phyloP scores from a whole-genome alignment of 2,329 filamentous ascomycete genomes.

The Ceratocystiopsis brevicomis region DNA sequence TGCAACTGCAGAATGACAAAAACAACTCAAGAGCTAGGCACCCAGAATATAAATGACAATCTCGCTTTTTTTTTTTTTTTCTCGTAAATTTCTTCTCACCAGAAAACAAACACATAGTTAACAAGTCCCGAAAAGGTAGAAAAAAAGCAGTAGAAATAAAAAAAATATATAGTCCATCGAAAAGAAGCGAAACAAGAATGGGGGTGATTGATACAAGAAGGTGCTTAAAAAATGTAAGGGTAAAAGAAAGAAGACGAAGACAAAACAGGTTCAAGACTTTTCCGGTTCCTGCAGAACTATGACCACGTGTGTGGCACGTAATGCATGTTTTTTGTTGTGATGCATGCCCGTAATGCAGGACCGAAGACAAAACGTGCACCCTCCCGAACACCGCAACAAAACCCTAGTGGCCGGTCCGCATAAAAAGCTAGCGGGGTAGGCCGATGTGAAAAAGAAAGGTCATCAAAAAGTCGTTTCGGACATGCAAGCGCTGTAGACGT shows the following conservation, averaged over 20 bases:
- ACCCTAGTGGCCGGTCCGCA: slow-evolving; percentile 11
- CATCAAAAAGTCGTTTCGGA: slow-evolving; percentile 7
- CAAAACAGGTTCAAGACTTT: slow-evolving; percentile 1
- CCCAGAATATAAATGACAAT: too few relatives aligned
- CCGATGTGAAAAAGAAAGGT: slow-evolving; percentile 12
- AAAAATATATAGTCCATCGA: neutral
- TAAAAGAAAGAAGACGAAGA: neutral
- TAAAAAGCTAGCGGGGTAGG: slow-evolving; percentile 13
- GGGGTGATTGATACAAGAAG: neutral
- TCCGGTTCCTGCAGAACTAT: slow-evolving; percentile 3
- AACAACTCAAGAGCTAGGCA: too few relatives aligned
- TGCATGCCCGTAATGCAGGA: slow-evolving; percentile 1
- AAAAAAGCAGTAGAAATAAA: neutral
- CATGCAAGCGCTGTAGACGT: neutral
- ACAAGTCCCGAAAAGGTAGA: neutral
- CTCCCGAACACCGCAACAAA: slow-evolving; percentile 5
- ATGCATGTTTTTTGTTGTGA: slow-evolving; percentile 1
- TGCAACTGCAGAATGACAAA: too few relatives aligned
- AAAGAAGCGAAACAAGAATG: neutral
- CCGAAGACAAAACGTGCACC: slow-evolving; percentile 1
- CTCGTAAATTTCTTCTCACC: too few relatives aligned
- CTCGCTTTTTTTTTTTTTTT: too few relatives aligned
- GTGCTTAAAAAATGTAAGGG: neutral
- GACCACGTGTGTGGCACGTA: slow-evolving; percentile 4
- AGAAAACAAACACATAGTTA: neutral